Base-by-base conservation (phyloP, 148 eudicot genomes). In the Chenopodium formosanum region DNA sequence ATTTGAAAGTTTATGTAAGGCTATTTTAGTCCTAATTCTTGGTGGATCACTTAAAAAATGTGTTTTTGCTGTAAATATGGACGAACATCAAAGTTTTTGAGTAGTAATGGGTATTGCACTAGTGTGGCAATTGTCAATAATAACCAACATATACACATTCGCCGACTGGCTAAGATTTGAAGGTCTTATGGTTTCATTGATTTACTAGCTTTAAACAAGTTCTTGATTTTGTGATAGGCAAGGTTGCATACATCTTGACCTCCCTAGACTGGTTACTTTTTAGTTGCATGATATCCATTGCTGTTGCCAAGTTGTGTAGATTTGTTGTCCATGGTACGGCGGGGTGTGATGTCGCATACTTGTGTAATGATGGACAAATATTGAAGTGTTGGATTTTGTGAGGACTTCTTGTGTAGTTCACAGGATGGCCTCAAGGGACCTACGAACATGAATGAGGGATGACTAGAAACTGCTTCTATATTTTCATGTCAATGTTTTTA, bases 31-130 rank as follows among this genome's bases (percentile, higher is more conserved):
- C 86, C 86, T 79, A 83, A 83, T 79, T 83, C 86, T 83, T 83
- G 82, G 86, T 83, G 72, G 72, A 31, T 83, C 82, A 79, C 86
- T 83, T 69, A 79, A 83, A 79, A 0, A 74, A 83, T 79, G 86
- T 83, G 76, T 80, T 79, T 79, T 75, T 83, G 86, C 86, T 79
- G 82, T 79, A 83, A 79, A 79, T 83, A 79, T 83, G 86, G 86
- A 79, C 82, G 20, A 76, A 84, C 83, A 84, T 1, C n/a, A 48
- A 73, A 47, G 16, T 47, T 70, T 60, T 76, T 84, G 86, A 83
- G 37, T 77, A 44, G n/a, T 58, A 60, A 69, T 68, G 29, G 83
- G 83, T 56, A 76, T 53, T 75, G 76, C 86, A 29, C 34, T 60
- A 84, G 86, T 46, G 7, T 31, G 53, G 83, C 77, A 75, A 77